These are phyloP conservation scores for Macrophomina pseudophaseolina DNA, from an alignment of 2,329 filamentous ascomycete genomes.

Conservation along the genomic window DNA sequence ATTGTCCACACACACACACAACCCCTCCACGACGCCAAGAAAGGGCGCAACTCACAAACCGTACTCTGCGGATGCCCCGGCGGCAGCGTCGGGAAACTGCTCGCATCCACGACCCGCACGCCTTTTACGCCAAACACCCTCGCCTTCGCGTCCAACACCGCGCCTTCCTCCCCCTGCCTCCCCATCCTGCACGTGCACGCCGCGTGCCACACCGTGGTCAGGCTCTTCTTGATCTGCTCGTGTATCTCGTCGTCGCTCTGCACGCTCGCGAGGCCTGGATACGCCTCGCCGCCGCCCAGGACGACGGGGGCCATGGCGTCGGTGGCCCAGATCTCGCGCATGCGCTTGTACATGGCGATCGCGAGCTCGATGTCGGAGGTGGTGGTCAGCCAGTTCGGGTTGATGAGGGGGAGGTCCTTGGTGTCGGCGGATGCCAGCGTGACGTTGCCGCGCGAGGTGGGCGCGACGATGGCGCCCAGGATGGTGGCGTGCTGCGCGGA, in stretches of 20 bases:
- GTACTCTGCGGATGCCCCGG: conserved; percentile 33
- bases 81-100: conserved; percentile 39
- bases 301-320: conserved; percentile 33
- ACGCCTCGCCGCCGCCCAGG: conserved; percentile 34
- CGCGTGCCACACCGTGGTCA: conserved; percentile 44
- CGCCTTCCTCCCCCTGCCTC: conserved; percentile 37
- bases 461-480: conserved; percentile 37
- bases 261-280: conserved; percentile 33
- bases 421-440: conserved; percentile 38
- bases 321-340: conserved; percentile 35
- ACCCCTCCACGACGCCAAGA: no score
- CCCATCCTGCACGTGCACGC: conserved; percentile 47
- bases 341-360: conserved; percentile 39
- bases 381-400: conserved; percentile 44
- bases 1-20: background rate
- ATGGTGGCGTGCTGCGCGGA: conserved; percentile 42
- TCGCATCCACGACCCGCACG: conserved; percentile 47
- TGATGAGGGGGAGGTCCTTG: conserved; percentile 37
- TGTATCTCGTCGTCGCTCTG: conserved; percentile 37
- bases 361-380: conserved; percentile 39
- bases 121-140: conserved; percentile 45
- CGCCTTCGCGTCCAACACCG: conserved; percentile 45
- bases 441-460: conserved; percentile 44
- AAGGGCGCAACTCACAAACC: background rate
- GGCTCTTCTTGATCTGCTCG: conserved; percentile 29